Conservation (phyloP, 148 eudicot genomes). For the Vaccinium corymbosum region DNA sequence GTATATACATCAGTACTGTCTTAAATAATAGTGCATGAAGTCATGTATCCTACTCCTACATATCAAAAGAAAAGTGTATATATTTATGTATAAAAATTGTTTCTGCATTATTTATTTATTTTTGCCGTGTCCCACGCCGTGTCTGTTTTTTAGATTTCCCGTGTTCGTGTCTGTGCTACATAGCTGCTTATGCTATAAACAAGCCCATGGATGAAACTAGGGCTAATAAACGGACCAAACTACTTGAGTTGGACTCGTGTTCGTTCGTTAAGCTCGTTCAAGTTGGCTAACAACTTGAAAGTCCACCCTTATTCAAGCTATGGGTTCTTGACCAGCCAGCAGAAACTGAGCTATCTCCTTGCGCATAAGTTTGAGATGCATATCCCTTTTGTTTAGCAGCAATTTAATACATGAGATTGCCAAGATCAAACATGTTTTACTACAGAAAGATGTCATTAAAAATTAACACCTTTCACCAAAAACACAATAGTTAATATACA, state of each 20-base stretch:
- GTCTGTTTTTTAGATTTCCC: no score
- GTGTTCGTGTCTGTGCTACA: no score
- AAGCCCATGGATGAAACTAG: not conserved
- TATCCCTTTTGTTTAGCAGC: constrained; percentile 87
- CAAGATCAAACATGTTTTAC: constrained; percentile 90
- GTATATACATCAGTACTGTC: no score
- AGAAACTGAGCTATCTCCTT: constrained; percentile 94
- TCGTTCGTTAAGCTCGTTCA: no score
- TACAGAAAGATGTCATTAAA: constrained; percentile 30
- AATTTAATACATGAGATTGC: constrained; percentile 81
- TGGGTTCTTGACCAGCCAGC: constrained; percentile 90
- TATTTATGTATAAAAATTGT: no score
- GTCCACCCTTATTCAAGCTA: constrained; percentile 82
- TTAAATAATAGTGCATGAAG: no score
- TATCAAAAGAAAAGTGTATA: no score
- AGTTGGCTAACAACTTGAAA: not conserved
- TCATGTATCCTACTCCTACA: no score
- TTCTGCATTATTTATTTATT: no score
- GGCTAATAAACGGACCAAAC: not conserved
- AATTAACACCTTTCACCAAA: constrained; percentile 3
- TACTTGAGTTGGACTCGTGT: no score
- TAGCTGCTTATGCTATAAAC: no score
- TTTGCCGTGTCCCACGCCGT: no score
- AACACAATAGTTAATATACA: not conserved
- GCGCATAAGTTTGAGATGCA: constrained; percentile 80